phyloP scores from a whole-genome alignment of 768 basidiomycete genomes.

The Amanita thiersii region DNA sequence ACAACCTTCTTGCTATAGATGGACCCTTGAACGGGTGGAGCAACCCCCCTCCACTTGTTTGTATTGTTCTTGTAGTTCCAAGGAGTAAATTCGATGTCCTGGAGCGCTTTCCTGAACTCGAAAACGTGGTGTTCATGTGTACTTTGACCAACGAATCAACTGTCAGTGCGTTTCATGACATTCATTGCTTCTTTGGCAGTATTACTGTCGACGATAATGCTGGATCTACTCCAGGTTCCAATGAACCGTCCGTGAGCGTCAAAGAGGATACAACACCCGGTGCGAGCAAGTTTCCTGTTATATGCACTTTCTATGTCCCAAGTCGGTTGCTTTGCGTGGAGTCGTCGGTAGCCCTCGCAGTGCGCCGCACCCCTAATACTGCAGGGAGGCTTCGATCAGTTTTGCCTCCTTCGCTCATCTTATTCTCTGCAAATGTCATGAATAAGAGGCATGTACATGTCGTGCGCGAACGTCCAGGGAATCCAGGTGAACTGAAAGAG shows the following conservation, averaged over 20 bases:
- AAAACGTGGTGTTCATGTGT: slow-evolving; percentile 10
- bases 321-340: no score
- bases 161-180: slow-evolving; percentile 9
- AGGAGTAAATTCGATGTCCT: no score
- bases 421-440: slow-evolving; percentile 17
- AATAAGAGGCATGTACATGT: slow-evolving; percentile 18
- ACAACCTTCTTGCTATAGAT: no score
- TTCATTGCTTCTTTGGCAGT: slow-evolving; percentile 9
- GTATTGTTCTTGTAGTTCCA: slow-evolving; percentile 27
- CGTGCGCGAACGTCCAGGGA: slow-evolving; percentile 4
- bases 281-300: no score
- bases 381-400: slow-evolving; percentile 4
- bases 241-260: no score
- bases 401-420: slow-evolving; percentile 15
- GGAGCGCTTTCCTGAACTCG: slow-evolving; percentile 17
- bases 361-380: slow-evolving; percentile 5
- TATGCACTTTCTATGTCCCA: no score
- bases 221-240: no score
- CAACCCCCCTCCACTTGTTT: slow-evolving; percentile 25
- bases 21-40: slow-evolving; percentile 23
- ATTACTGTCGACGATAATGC: slow-evolving; percentile 10
- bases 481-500: slow-evolving; percentile 5
- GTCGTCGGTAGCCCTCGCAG: slow-evolving; percentile 13
- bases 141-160: no score
- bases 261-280: no score